Evolutionary conservation across 2,329 filamentous ascomycete genomes (phyloP), one percentile per base, ranked within the genome.

Genomic region (Helotiales sp.): DNA sequence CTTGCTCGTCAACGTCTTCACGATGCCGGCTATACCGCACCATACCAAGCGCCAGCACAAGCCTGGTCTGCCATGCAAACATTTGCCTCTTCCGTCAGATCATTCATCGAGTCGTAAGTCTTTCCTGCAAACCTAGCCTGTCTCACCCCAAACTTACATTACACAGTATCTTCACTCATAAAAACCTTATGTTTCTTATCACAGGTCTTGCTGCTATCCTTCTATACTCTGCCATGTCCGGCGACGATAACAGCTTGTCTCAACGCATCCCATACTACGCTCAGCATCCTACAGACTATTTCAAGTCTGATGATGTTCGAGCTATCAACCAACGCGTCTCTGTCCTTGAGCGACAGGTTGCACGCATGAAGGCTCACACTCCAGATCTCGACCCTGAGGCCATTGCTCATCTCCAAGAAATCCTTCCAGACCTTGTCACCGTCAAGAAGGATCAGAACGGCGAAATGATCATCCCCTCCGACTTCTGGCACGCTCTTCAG

Each of bases 401-500:
- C 2, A 52, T 74, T 27, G 51, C 65, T 4, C 62, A 65, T 3
- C 67, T 88, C 2, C 68, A 80, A 47, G 65, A 73, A 0, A 72
- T 81, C 3, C 71, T 90, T 2, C 87, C 88, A 0, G 76, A 79
- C 12, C 65, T 80, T 9, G 74, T 90, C 4, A 79, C 82, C 58
- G 79, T 88, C 62, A 76, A 79, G 13, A 76, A 78, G 7, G 74
- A 80, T 56, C 71, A 74, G 31, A 71, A 81, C 29, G 86, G 85
- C 13, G 77, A 79, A 9, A 71, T 76, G 0, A 72, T 81, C 22
- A 80, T 90, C 15, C 74, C 81, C 0, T 76, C 82, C 24, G 79
- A 84, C 2, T 89, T 91, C 59, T 91, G 84, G 81, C 76, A 83
- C 55, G 87, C 86, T 0, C 70, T 91, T 8, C 76, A 78, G 24